These are phyloP conservation scores for Hypoxylon cercidicola DNA, from an alignment of 495 filamentous ascomycete species.

Conservation along the genomic window DNA sequence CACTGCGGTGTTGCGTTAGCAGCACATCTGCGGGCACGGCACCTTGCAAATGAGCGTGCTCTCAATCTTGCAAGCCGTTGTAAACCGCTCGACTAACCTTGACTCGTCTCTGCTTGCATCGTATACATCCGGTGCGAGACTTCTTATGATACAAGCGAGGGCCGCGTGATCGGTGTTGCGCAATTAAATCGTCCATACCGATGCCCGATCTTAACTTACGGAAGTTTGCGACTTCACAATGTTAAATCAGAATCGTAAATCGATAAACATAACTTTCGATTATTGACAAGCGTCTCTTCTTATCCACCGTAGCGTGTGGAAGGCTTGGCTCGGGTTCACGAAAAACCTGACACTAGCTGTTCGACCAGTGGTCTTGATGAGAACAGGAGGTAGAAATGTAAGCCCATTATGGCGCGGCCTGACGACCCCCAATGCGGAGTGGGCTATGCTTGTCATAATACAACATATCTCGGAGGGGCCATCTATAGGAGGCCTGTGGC, in stretches of 20 bases:
- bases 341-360: neutral
- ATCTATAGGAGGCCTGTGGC: neutral
- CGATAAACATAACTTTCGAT: neutral
- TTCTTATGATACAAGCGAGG: constrained; percentile 51
- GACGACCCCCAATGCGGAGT: constrained; percentile 21
- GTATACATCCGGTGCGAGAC: constrained; percentile 48
- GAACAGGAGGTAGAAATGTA: constrained; percentile 1
- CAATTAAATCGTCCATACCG: constrained; percentile 27
- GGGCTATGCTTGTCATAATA: constrained; percentile 27
- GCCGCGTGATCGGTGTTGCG: constrained; percentile 37
- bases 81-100: constrained; percentile 41
- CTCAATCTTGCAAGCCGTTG: neutral
- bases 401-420: constrained; percentile 18
- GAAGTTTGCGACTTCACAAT: neutral
- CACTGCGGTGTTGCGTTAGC: constrained; percentile 47
- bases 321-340: constrained; percentile 7
- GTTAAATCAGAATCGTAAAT: neutral
- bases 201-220: neutral
- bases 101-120: constrained; percentile 50
- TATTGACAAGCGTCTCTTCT: neutral
- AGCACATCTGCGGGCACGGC: constrained; percentile 6
- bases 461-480: constrained; percentile 5
- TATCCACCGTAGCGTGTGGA: constrained; percentile 3
- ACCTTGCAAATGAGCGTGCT: constrained; percentile 1
- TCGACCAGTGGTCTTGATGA: constrained; percentile 12